phyloP scores from a whole-genome alignment of 352 stramenopile genomes.

The Albugo laibachii region DNA sequence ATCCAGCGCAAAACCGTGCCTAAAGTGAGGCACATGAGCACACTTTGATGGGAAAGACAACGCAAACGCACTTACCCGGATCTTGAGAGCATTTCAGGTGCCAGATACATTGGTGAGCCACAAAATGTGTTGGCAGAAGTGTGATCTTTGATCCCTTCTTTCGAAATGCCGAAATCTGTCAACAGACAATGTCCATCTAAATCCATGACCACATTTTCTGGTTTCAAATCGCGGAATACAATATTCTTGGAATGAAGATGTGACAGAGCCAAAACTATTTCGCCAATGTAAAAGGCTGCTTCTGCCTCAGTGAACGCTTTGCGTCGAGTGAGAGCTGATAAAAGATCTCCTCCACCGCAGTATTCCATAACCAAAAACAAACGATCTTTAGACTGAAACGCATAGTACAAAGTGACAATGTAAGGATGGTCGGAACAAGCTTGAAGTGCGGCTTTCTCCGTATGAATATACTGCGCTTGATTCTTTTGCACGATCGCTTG shows the following conservation, averaged over 20 bases:
- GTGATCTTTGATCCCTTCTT: constrained; percentile 74
- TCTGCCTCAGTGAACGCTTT: constrained; percentile 65
- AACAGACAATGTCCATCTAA: constrained; percentile 60
- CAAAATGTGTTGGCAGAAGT: constrained; percentile 75
- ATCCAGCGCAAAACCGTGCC: constrained; percentile 62
- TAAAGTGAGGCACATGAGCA: background rate
- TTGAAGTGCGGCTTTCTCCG: constrained; percentile 62
- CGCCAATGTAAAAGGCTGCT: constrained; percentile 69
- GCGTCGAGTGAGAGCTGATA: constrained; percentile 49
- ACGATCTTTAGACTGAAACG: constrained; percentile 68
- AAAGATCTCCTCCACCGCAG: constrained; percentile 54
- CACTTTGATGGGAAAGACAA: background rate
- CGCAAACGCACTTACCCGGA: constrained; percentile 17
- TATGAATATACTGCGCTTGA: constrained; percentile 74
- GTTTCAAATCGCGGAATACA: constrained; percentile 74
- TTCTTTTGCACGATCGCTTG: constrained; percentile 79
- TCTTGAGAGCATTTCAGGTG: constrained; percentile 62
- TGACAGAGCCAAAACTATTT: constrained; percentile 60
- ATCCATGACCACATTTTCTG: constrained; percentile 76
- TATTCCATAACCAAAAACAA: constrained; percentile 79
- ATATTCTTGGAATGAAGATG: constrained; percentile 78
- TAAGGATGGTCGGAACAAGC: constrained; percentile 73
- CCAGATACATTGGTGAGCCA: constrained; percentile 72
- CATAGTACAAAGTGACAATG: constrained; percentile 70
- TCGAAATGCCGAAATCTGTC: constrained; percentile 76